phyloP scores from a whole-genome alignment of 1,284 basidiomycete genomes.

The Ceratobasidium sp. region DNA sequence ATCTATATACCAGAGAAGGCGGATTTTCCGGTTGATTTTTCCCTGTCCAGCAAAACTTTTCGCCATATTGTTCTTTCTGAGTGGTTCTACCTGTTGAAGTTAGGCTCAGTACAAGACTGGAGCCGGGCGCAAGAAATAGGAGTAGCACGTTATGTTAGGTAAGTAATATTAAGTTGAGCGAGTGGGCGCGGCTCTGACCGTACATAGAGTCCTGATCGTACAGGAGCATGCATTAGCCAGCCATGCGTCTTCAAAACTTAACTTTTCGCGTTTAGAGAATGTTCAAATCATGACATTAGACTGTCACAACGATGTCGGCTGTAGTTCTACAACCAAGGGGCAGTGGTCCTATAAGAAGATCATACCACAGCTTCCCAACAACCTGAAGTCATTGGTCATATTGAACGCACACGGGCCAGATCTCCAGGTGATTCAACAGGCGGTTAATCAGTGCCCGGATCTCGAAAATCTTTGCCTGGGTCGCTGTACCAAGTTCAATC shows the following conservation, averaged over 20 bases:
- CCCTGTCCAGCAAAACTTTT: background rate
- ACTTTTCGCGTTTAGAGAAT: background rate
- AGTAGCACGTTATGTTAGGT: conserved; percentile 1
- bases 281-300: conserved; percentile 25
- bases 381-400: conserved; percentile 13
- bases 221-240: background rate
- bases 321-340: background rate
- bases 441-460: conserved; percentile 18
- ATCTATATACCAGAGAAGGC: background rate
- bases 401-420: conserved; percentile 32
- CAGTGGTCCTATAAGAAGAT: conserved; percentile 33
- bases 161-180: background rate
- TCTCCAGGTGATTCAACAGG: conserved; percentile 26
- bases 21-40: background rate
- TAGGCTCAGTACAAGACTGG: conserved; percentile 1
- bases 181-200: background rate
- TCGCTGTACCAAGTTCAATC: conserved; percentile 30
- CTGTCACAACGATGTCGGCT: conserved; percentile 34
- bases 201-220: background rate
- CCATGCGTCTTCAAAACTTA: background rate
- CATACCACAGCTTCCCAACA: conserved; percentile 9
- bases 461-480: conserved; percentile 27
- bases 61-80: conserved; percentile 3
- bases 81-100: conserved; percentile 3
- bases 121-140: background rate